These are phyloP conservation scores for Alternaria ventricosa DNA, from an alignment of 2,329 filamentous ascomycete genomes.

Conservation along the genomic window DNA sequence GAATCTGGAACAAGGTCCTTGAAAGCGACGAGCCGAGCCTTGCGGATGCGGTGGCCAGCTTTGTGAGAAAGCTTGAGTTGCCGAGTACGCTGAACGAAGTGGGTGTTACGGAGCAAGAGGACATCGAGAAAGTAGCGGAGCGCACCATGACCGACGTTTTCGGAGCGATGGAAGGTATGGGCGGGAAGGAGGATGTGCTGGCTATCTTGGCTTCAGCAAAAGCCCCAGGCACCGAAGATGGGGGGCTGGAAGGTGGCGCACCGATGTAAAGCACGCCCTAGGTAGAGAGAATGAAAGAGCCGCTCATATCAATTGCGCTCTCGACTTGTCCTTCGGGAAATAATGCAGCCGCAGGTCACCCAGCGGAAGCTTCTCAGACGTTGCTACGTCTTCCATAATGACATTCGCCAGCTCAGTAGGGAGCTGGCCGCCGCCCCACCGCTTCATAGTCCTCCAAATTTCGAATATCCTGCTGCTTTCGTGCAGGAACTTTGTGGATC, in stretches of 20 bases:
- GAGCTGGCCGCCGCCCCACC: constrained; percentile 11
- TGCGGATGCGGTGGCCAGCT: constrained; percentile 28
- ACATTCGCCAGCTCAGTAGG: constrained; percentile 16
- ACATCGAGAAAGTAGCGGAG: constrained; percentile 29
- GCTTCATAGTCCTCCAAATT: constrained; percentile 18
- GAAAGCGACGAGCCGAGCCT: constrained; percentile 21
- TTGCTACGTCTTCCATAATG: constrained; percentile 15
- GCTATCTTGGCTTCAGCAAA: constrained; percentile 17
- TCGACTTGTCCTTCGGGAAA: not conserved
- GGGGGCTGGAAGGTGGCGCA: not conserved
- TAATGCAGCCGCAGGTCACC: constrained; percentile 7
- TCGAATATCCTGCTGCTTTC: constrained; percentile 16
- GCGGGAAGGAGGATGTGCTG: constrained; percentile 16
- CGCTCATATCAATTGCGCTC: too few relatives aligned
- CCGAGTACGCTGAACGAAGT: constrained; percentile 28
- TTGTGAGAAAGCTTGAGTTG: constrained; percentile 24
- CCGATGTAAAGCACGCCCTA: not conserved
- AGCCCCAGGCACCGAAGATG: not conserved
- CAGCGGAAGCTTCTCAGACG: constrained; percentile 9
- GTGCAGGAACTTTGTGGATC: constrained; percentile 9
- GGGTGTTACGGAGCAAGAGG: constrained; percentile 21
- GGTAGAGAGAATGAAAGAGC: not conserved
- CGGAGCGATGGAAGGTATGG: constrained; percentile 7
- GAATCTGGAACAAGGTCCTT: constrained; percentile 26
- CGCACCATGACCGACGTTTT: constrained; percentile 31